Conservation (phyloP, 2,329 filamentous ascomycete species). For the Cladosporium velox region DNA sequence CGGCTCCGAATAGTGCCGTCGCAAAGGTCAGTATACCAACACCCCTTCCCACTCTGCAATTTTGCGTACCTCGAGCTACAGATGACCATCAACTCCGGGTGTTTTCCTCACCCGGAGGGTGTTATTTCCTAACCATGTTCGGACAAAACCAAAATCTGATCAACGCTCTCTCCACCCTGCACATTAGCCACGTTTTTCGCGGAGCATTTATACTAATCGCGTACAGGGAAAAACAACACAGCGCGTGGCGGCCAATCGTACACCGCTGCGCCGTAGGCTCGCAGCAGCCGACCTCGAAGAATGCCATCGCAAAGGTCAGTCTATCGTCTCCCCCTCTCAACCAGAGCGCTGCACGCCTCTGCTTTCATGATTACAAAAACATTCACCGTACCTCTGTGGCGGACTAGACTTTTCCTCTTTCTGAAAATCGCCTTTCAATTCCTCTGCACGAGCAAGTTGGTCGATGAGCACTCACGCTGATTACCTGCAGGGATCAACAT, state of each 20-base stretch:
- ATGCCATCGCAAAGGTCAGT: neutral
- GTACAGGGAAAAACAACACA: neutral
- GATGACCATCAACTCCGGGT: neutral
- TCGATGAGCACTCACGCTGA: neutral
- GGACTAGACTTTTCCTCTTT: neutral
- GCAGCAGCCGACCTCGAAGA: neutral
- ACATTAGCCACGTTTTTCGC: neutral
- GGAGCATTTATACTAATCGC: neutral
- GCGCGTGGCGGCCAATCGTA: neutral
- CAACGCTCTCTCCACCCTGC: neutral
- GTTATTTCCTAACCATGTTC: neutral
- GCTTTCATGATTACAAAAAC: neutral
- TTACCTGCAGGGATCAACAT: neutral
- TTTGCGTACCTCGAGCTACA: neutral
- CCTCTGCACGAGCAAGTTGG: neutral
- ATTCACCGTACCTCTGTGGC: neutral
- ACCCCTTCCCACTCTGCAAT: neutral
- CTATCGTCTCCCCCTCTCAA: neutral
- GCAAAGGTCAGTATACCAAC: neutral
- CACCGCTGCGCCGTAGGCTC: neutral
- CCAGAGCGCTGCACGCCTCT: neutral
- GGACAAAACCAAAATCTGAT: neutral
- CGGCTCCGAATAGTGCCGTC: no score
- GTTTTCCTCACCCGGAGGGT: neutral
- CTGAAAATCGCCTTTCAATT: neutral